phyloP scores from a whole-genome alignment of 192 early-diverging fungal genomes.

The Linnemannia exigua region DNA sequence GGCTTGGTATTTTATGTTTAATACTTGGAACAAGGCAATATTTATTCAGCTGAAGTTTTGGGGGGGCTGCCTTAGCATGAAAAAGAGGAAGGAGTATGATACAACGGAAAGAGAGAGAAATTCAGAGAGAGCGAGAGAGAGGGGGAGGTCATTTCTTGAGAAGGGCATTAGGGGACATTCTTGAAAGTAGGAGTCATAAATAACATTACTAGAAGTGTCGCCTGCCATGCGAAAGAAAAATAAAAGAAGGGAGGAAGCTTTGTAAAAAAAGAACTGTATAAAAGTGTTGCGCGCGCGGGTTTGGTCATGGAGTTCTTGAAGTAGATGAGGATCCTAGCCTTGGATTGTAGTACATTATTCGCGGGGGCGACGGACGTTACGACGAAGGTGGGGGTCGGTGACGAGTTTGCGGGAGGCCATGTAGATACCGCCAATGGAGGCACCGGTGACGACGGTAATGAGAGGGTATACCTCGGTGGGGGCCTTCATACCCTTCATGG shows the following conservation, averaged over 20 bases:
- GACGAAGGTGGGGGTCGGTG: constrained; percentile 54
- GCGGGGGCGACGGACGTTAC: constrained; percentile 11
- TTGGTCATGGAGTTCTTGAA: constrained; percentile 14
- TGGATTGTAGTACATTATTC: background rate
- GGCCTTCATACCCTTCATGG: constrained; percentile 46
- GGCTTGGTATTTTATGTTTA: too few species aligned
- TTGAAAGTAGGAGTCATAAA: constrained; percentile 2
- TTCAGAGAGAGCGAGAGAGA: background rate
- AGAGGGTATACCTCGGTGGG: constrained; percentile 54
- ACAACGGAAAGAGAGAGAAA: too few species aligned
- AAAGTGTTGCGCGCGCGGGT: background rate
- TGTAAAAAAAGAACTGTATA: background rate
- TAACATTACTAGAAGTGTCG: constrained; percentile 7
- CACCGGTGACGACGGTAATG: constrained; percentile 46
- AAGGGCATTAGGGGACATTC: constrained; percentile 1
- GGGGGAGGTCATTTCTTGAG: background rate
- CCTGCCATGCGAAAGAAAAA: background rate
- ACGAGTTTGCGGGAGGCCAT: constrained; percentile 54
- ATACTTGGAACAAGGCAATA: constrained; percentile 6
- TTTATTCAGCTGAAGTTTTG: constrained; percentile 5
- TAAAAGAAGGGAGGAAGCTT: background rate
- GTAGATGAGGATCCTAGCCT: background rate
- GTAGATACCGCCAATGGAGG: constrained; percentile 49
- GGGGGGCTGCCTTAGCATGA: background rate
- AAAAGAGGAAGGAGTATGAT: background rate